Conservation (phyloP, 202 grass and related monocot genomes). For the Zizania palustris region DNA sequence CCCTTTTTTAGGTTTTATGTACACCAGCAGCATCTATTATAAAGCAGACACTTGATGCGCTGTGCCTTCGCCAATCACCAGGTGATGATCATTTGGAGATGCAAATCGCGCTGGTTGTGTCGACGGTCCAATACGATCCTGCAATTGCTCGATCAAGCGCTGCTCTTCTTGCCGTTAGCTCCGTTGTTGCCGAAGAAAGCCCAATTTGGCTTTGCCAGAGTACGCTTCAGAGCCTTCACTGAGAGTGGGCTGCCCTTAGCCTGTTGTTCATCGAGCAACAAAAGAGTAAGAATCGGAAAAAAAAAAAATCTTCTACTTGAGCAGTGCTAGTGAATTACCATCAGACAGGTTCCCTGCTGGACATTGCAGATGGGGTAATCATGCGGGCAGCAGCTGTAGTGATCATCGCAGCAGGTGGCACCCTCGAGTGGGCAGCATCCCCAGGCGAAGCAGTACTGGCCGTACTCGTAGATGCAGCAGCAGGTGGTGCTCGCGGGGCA, state of each 20-base stretch:
- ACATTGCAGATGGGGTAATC: constrained; percentile 73
- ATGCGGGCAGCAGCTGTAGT: constrained; percentile 91
- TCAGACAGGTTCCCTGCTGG: constrained; percentile 58
- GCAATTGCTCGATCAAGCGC: constrained; percentile 56
- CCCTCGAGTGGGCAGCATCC: constrained; percentile 83
- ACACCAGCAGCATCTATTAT: constrained; percentile 46
- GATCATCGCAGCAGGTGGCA: constrained; percentile 78
- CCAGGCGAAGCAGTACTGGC: constrained; percentile 69
- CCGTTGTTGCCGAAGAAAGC: constrained; percentile 34
- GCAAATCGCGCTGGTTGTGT: constrained; percentile 8
- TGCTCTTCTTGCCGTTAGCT: constrained; percentile 65
- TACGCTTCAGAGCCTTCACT: constrained; percentile 64
- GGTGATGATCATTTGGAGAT: not conserved
- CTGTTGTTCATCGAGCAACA: constrained; percentile 46
- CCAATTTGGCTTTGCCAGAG: constrained; percentile 55
- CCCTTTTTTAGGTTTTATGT: constrained; percentile 50
- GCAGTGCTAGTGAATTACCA: not conserved
- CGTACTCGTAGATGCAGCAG: constrained; percentile 73
- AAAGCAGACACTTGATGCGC: constrained; percentile 24
- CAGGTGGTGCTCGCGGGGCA: constrained; percentile 79
- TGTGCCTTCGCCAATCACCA: not conserved
- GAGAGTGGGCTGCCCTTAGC: constrained; percentile 72
- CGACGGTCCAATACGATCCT: constrained; percentile 3
- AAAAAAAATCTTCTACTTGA: not conserved
- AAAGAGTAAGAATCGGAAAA: constrained; percentile 23